A percentile compares a stretch with the other conserved stretches of the same genome.
phyloP scores from a whole-genome alignment of 495 filamentous ascomycete species.

The Lophiotrema nucula region DNA sequence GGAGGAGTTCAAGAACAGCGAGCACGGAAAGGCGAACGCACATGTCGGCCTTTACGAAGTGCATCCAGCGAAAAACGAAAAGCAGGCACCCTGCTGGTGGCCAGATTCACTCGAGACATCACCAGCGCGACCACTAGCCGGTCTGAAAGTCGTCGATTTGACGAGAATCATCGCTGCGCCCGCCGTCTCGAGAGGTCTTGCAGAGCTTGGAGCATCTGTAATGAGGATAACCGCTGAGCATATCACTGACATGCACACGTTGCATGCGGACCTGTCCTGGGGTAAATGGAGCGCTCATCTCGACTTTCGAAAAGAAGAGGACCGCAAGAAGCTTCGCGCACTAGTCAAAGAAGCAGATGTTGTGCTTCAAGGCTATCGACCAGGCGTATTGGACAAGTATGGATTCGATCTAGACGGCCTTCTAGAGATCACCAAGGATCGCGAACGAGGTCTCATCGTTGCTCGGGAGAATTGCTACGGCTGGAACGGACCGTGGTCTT shows the following conservation, averaged over 20 bases:
- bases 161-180: slow-evolving; percentile 63
- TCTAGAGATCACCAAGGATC: slow-evolving; percentile 49
- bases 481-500: slow-evolving; percentile 53
- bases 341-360: slow-evolving; percentile 56
- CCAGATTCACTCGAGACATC: slow-evolving; percentile 41
- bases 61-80: slow-evolving; percentile 35
- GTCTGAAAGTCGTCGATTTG: slow-evolving; percentile 60
- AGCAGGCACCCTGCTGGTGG: slow-evolving; percentile 48
- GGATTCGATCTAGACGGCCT: slow-evolving; percentile 52
- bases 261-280: slow-evolving; percentile 55
- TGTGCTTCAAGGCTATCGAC: slow-evolving; percentile 59
- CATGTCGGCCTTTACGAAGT: slow-evolving; percentile 52
- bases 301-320: slow-evolving; percentile 49
- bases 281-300: slow-evolving; percentile 58
- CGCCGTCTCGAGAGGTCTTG: slow-evolving; percentile 52
- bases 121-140: slow-evolving; percentile 50
- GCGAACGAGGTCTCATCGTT: slow-evolving; percentile 50
- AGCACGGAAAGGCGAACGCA: slow-evolving; percentile 53
- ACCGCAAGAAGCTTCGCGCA: slow-evolving; percentile 43
- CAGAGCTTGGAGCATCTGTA: slow-evolving; percentile 61
- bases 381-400: slow-evolving; percentile 50
- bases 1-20: slow-evolving; percentile 48
- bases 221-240: slow-evolving; percentile 58
- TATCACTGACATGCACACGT: slow-evolving; percentile 48
- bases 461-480: slow-evolving; percentile 59